Evolutionary conservation across 2,329 filamentous ascomycete species (phyloP).

Genomic region (Trichophyton verrucosum): DNA sequence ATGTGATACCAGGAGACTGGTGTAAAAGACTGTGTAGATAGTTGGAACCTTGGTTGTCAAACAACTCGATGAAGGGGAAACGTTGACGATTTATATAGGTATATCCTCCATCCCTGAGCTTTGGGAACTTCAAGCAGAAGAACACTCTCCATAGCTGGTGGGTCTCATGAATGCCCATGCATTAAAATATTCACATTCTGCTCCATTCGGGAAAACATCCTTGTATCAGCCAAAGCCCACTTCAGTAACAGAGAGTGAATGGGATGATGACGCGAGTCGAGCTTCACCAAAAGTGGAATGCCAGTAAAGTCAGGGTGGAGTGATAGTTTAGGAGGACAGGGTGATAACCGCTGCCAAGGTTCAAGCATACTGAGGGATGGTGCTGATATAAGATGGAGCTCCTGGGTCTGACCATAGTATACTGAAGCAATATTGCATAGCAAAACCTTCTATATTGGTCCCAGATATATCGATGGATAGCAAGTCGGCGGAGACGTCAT

Average conservation of each 20-base stretch:
- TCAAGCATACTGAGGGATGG: not conserved
- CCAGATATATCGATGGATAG: not conserved
- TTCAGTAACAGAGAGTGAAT: not conserved
- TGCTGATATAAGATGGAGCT: not conserved
- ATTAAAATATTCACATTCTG: not conserved
- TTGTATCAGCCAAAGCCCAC: not conserved
- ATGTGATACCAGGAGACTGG: slow-evolving; percentile 1
- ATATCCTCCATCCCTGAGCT: not conserved
- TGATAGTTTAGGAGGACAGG: not conserved
- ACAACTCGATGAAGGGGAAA: not conserved
- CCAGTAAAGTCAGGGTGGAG: not conserved
- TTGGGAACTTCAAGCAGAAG: no score
- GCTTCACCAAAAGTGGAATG: not conserved
- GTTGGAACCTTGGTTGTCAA: not conserved
- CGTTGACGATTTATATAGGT: not conserved
- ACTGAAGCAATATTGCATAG: not conserved
- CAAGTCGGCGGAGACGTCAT: not conserved
- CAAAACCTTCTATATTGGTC: not conserved
- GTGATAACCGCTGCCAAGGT: not conserved
- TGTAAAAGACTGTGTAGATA: not conserved
- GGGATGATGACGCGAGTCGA: not conserved
- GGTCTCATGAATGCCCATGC: not conserved
- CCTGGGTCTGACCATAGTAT: not conserved
- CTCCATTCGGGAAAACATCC: not conserved
- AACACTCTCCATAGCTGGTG: not conserved